phyloP scores from a whole-genome alignment of 768 basidiomycete genomes.

The Suillus hirtellus region DNA sequence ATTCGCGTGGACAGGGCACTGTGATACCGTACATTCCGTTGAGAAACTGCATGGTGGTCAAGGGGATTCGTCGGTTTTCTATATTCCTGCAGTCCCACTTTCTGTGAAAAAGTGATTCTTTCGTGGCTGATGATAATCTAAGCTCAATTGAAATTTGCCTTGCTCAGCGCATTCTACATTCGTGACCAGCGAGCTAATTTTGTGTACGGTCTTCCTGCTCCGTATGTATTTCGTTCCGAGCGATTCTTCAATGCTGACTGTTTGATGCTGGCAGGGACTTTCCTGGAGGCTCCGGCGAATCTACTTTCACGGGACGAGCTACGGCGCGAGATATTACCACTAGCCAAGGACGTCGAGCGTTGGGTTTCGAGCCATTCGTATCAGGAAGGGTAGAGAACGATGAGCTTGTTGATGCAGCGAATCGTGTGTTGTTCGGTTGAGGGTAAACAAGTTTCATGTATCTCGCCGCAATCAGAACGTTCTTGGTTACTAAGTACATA shows the following conservation, averaged over 20 bases:
- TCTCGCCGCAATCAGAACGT: not conserved
- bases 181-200: conserved; percentile 51
- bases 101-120: conserved; percentile 47
- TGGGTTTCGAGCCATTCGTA: conserved; percentile 44
- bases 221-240: conserved; percentile 34
- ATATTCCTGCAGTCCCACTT: conserved; percentile 55
- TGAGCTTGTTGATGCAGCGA: conserved; percentile 29
- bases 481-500: not conserved
- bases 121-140: not conserved
- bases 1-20: conserved; percentile 43
- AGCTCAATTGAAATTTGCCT: not conserved
- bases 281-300: conserved; percentile 53
- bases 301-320: conserved; percentile 41
- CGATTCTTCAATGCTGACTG: not conserved
- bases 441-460: not conserved
- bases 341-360: conserved; percentile 37
- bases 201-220: conserved; percentile 47
- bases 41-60: conserved; percentile 47
- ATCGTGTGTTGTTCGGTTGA: conserved; percentile 26
- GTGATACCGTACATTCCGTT: conserved; percentile 58
- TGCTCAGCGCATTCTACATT: conserved; percentile 46
- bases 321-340: conserved; percentile 34
- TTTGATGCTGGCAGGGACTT: conserved; percentile 41
- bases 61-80: conserved; percentile 55
- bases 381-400: conserved; percentile 15